Percentiles rank a stretch among this genome's conserved stretches.
Conservation (phyloP, 352 stramenopile species). For the Globisporangium acanthophoron region DNA sequence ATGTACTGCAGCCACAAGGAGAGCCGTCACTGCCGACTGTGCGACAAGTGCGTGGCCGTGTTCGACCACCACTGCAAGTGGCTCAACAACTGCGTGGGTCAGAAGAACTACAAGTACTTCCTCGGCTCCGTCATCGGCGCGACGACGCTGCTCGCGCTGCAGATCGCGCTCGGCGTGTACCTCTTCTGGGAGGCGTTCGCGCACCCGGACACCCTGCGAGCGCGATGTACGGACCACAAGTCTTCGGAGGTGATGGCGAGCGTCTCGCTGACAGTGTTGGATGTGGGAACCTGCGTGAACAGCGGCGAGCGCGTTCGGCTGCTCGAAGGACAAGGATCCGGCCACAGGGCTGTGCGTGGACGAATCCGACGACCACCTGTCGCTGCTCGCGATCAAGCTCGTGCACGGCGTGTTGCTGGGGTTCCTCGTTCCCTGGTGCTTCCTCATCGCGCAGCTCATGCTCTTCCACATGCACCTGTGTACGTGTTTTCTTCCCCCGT, state of each 20-base stretch:
- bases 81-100: constrained; percentile 95
- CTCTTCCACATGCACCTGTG: constrained; percentile 84
- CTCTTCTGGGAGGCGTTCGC: constrained; percentile 33
- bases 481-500: constrained; percentile 23
- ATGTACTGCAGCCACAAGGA: constrained; percentile 55
- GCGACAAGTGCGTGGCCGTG: constrained; percentile 93
- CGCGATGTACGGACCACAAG: constrained; percentile 21
- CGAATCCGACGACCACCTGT: constrained; percentile 38
- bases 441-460: constrained; percentile 73
- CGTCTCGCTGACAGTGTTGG: background rate
- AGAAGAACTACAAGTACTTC: constrained; percentile 84
- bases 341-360: constrained; percentile 43
- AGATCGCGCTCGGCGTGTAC: constrained; percentile 63
- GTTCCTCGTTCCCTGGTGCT: constrained; percentile 66
- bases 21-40: constrained; percentile 92
- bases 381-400: constrained; percentile 48
- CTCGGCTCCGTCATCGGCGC: constrained; percentile 63
- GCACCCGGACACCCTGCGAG: constrained; percentile 22
- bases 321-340: constrained; percentile 34
- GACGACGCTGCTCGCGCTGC: constrained; percentile 55
- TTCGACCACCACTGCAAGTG: constrained; percentile 98
- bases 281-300: background rate
- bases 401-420: constrained; percentile 61
- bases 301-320: constrained; percentile 65
- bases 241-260: too few relatives aligned